phyloP scores from a whole-genome alignment of 2,329 filamentous ascomycete genomes.

The Venturiaceae sp. region DNA sequence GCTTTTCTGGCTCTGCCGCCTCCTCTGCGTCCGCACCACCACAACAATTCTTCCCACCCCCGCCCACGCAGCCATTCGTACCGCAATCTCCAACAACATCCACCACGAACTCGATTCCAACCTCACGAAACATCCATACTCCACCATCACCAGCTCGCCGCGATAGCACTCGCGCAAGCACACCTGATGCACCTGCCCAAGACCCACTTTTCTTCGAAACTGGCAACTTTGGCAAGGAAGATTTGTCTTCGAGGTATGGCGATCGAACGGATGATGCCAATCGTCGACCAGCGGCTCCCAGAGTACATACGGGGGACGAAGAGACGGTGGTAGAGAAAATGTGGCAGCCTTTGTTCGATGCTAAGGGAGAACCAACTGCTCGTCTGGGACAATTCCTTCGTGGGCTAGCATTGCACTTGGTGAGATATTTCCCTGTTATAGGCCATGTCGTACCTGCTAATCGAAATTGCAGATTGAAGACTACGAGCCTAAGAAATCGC shows the following conservation, averaged over 20 bases:
- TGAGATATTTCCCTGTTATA: constrained; percentile 28
- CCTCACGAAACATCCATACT: constrained; percentile 37
- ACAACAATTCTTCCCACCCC: background rate
- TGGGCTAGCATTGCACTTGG: constrained; percentile 65
- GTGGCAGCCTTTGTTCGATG: constrained; percentile 69
- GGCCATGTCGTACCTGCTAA: constrained; percentile 3
- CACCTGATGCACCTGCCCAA: constrained; percentile 19
- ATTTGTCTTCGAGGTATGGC: constrained; percentile 9
- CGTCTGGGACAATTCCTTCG: constrained; percentile 62
- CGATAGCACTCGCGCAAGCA: constrained; percentile 23
- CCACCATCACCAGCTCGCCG: constrained; percentile 41
- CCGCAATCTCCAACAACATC: constrained; percentile 34
- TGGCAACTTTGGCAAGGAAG: constrained; percentile 7
- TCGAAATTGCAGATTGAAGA: constrained; percentile 50
- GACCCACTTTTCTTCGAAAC: constrained; percentile 13
- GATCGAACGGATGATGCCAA: constrained; percentile 1
- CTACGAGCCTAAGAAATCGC: constrained; percentile 53
- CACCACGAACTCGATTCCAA: constrained; percentile 29
- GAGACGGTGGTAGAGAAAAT: constrained; percentile 56
- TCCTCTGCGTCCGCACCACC: constrained; percentile 22
- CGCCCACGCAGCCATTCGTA: constrained; percentile 14
- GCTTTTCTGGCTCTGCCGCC: background rate
- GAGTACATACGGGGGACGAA: constrained; percentile 29
- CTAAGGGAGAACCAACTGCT: constrained; percentile 54
- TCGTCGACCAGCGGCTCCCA: background rate